A percentile compares a stretch with the other conserved stretches of the same genome.
phyloP scores from a whole-genome alignment of 192 early-diverging fungal species.

The Gaertneriomyces sp. region DNA sequence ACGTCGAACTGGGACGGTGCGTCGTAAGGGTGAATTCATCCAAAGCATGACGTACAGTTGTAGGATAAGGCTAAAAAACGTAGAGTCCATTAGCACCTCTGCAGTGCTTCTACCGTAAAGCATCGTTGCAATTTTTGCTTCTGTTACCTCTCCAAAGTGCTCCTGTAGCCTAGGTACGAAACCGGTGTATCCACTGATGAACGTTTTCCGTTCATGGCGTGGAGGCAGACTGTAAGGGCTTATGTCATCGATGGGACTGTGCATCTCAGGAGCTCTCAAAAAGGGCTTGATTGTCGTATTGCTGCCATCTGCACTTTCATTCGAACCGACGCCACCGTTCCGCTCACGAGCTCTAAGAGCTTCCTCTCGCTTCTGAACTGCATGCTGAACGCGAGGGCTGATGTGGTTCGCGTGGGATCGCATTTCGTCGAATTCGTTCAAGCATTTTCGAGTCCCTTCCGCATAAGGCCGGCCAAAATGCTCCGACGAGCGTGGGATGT shows the following conservation, averaged over 20 bases:
- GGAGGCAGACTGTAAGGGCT: constrained; percentile 51
- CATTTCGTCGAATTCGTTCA: constrained; percentile 50
- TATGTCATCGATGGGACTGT: constrained; percentile 38
- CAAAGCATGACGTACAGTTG: constrained; percentile 50
- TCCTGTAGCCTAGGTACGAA: constrained; percentile 56
- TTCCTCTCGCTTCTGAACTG: constrained; percentile 30
- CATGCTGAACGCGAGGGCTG: constrained; percentile 43
- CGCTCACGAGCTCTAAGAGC: too few relatives aligned
- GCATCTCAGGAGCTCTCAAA: too few relatives aligned
- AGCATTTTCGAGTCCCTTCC: constrained; percentile 48
- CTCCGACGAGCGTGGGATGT: constrained; percentile 53
- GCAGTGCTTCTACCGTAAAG: background rate
- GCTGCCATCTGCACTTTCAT: too few relatives aligned
- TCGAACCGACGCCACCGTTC: too few relatives aligned
- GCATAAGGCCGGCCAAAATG: constrained; percentile 57
- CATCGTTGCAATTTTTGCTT: background rate
- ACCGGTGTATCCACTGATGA: constrained; percentile 57
- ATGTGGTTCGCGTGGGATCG: constrained; percentile 33
- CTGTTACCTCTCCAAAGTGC: constrained; percentile 56
- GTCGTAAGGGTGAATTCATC: constrained; percentile 44
- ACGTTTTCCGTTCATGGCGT: constrained; percentile 52
- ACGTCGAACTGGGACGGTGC: too few relatives aligned
- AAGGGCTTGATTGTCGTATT: too few relatives aligned
- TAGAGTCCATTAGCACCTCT: background rate
- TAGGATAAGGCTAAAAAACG: constrained; percentile 44